phyloP scores from a whole-genome alignment of 1,284 basidiomycete genomes.

The Fomitiporia mediterranea region DNA sequence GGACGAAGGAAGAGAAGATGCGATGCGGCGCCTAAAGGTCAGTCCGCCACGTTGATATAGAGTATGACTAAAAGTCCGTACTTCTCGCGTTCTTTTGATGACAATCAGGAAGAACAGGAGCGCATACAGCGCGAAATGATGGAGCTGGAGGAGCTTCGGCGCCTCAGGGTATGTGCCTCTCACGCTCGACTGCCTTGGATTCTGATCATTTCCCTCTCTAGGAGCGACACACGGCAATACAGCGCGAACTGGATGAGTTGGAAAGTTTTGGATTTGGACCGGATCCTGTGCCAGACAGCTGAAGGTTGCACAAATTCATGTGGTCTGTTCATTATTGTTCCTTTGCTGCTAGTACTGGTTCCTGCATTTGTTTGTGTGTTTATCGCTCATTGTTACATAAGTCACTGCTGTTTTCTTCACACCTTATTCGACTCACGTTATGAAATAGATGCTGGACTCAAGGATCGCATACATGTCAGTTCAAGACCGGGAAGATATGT shows the following conservation, averaged over 20 bases:
- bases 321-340: too few relatives aligned
- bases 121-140: conserved; percentile 51
- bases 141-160: conserved; percentile 47
- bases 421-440: too few relatives aligned
- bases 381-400: too few relatives aligned
- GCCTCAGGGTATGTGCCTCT: not conserved
- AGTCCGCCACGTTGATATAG: not conserved
- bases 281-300: too few relatives aligned
- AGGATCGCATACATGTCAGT: too few relatives aligned
- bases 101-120: conserved; percentile 30
- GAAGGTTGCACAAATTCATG: too few relatives aligned
- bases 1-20: conserved; percentile 9
- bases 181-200: too few relatives aligned
- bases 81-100: conserved; percentile 15
- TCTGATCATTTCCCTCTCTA: not conserved
- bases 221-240: conserved; percentile 12
- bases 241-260: conserved; percentile 11
- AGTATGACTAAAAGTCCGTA: not conserved
- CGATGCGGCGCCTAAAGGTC: conserved; percentile 11
- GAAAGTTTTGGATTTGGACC: conserved; percentile 11
- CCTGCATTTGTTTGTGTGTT: too few relatives aligned
- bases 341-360: too few relatives aligned
- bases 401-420: too few relatives aligned
- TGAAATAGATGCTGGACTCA: too few relatives aligned
- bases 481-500: too few relatives aligned